A percentile compares a stretch with the other conserved stretches of the same genome.
These are phyloP conservation scores for Pelargonium fulgidum DNA, from an alignment of 441 rosid genomes.

Conservation along the genomic window DNA sequence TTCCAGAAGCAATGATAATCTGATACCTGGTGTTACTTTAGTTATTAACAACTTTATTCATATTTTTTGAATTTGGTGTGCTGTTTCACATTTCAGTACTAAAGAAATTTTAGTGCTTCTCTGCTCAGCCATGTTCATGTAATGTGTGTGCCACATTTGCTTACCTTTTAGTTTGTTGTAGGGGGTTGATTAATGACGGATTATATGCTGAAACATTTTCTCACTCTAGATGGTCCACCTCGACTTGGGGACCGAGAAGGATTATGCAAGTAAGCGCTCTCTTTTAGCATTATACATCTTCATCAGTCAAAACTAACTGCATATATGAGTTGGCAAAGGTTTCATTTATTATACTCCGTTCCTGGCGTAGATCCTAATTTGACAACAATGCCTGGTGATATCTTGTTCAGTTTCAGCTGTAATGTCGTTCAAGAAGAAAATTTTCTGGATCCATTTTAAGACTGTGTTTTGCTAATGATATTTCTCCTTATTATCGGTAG, in stretches of 20 bases:
- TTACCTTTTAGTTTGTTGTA: constrained; percentile 24
- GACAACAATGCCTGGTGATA: neutral
- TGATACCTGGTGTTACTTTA: neutral
- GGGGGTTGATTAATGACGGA: constrained; percentile 74
- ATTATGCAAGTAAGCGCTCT: constrained; percentile 63
- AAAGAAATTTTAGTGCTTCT: neutral
- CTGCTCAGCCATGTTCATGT: constrained; percentile 3
- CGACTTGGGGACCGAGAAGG: constrained; percentile 80
- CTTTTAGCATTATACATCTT: constrained; percentile 5
- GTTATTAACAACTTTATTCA: no score
- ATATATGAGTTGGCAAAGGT: neutral
- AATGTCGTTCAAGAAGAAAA: neutral
- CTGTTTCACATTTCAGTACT: neutral
- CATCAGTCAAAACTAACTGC: neutral
- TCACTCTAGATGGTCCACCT: constrained; percentile 76
- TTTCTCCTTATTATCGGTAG: neutral
- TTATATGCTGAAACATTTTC: constrained; percentile 71
- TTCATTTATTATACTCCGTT: neutral
- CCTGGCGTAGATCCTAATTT: neutral
- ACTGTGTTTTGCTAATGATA: neutral
- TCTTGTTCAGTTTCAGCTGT: neutral
- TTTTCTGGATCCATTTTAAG: neutral
- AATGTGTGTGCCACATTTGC: neutral
- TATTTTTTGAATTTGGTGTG: neutral
- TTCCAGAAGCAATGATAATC: neutral